These are phyloP conservation scores for Tulasnella sp. DNA, from an alignment of 768 basidiomycete species.

Conservation along the genomic window DNA sequence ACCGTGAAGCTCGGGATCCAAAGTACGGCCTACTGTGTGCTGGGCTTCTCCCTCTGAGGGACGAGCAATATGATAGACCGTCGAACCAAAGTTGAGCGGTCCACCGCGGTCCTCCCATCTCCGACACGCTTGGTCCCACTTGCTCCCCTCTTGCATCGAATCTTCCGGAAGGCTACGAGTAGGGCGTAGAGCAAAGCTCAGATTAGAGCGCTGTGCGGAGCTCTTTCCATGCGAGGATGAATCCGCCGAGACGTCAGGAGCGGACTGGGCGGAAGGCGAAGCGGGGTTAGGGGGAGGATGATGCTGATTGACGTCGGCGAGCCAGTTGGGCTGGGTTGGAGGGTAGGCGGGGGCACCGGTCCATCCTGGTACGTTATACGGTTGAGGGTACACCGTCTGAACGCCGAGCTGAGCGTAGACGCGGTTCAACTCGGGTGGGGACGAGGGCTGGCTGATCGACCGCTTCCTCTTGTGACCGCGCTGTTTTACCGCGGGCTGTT, in stretches of 20 bases:
- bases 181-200: too few species aligned
- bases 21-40: too few species aligned
- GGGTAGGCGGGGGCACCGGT: neutral
- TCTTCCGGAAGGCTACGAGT: neutral
- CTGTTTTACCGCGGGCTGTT: neutral
- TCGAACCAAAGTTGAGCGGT: neutral
- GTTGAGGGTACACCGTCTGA: neutral
- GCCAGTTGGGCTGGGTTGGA: neutral
- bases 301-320: neutral
- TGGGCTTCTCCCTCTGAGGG: too few species aligned
- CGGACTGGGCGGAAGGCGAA: neutral
- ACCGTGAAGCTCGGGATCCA: too few species aligned
- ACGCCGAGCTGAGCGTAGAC: neutral
- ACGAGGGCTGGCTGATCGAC: neutral
- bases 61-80: neutral
- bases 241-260: neutral
- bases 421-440: neutral
- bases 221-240: too few species aligned
- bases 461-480: neutral
- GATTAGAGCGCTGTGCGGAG: too few species aligned
- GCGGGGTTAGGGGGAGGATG: neutral
- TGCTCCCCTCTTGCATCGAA: neutral
- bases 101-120: constrained; percentile 6
- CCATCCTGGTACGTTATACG: neutral
- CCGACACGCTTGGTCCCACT: constrained; percentile 23